phyloP scores from a whole-genome alignment of 257 asterid genomes.

The Mitragyna speciosa region DNA sequence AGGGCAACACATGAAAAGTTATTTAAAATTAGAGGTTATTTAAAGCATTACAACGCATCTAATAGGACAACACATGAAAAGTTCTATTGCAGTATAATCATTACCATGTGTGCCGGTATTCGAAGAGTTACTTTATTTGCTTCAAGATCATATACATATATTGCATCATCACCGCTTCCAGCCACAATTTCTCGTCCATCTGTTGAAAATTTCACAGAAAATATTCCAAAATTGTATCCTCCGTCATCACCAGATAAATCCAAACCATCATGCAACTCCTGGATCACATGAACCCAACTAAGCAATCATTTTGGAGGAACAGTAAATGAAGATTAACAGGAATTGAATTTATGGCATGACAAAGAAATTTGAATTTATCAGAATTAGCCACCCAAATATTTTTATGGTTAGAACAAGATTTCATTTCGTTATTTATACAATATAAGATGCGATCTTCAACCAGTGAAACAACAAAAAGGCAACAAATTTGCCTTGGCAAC shows the following conservation, averaged over 20 bases:
- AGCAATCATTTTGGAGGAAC: not conserved
- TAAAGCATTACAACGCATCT: not conserved
- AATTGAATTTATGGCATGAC: not conserved
- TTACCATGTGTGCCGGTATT: slow-evolving; percentile 70
- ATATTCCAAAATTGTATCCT: slow-evolving; percentile 69
- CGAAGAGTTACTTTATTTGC: slow-evolving; percentile 65
- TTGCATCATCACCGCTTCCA: slow-evolving; percentile 77
- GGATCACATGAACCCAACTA: slow-evolving; percentile 21
- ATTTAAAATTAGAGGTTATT: not conserved
- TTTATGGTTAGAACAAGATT: no score
- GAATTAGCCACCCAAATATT: not conserved
- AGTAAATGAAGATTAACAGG: not conserved
- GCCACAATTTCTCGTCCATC: slow-evolving; percentile 93
- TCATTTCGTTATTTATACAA: not conserved
- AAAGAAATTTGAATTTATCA: not conserved
- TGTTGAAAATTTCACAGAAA: slow-evolving; percentile 74
- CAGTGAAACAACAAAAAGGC: not conserved
- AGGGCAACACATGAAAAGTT: not conserved
- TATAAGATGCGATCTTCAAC: not conserved
- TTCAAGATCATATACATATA: slow-evolving; percentile 87
- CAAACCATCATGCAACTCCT: slow-evolving; percentile 84
- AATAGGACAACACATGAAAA: not conserved
- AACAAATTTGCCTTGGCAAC: not conserved
- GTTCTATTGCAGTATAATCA: not conserved
- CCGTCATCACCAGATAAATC: slow-evolving; percentile 55